Percentiles rank a stretch among this genome's conserved stretches.
These are phyloP conservation scores for Paramecium pentaurelia DNA, from an alignment of 73 alveolate species.

Conservation along the genomic window DNA sequence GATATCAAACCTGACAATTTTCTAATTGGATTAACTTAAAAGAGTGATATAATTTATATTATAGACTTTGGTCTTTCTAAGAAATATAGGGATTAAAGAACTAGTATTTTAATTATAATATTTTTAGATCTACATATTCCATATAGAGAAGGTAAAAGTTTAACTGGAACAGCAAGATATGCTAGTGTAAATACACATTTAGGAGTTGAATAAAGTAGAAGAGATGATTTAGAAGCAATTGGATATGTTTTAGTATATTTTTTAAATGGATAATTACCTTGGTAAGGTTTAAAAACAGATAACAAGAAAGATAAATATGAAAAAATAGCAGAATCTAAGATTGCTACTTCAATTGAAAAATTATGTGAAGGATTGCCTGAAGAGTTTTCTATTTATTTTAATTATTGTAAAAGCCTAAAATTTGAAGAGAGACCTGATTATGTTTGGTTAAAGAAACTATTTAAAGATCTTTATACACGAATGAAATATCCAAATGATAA, in stretches of 20 bases:
- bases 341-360: constrained; percentile 68
- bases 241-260: constrained; percentile 71
- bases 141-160: constrained; percentile 57
- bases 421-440: constrained; percentile 82
- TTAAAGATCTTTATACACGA: constrained; percentile 43
- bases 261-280: constrained; percentile 75
- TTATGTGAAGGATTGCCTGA: constrained; percentile 76
- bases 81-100: constrained; percentile 65
- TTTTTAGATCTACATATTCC: constrained; percentile 43
- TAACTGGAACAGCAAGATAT: constrained; percentile 77
- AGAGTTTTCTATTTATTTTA: constrained; percentile 67
- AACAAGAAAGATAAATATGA: constrained; percentile 65
- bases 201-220: constrained; percentile 71
- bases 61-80: constrained; percentile 70
- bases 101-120: not conserved
- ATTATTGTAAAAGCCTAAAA: constrained; percentile 67
- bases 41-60: constrained; percentile 68
- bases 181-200: constrained; percentile 75
- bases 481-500: constrained; percentile 68
- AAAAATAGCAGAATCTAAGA: constrained; percentile 64
- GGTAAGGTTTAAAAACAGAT: constrained; percentile 70
- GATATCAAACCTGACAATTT: constrained; percentile 76
- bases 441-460: constrained; percentile 63
- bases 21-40: constrained; percentile 80
- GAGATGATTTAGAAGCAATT: constrained; percentile 83